Evolutionary conservation across 129 eudicot species (phyloP).

Genomic region (Helianthus tuberosus): DNA sequence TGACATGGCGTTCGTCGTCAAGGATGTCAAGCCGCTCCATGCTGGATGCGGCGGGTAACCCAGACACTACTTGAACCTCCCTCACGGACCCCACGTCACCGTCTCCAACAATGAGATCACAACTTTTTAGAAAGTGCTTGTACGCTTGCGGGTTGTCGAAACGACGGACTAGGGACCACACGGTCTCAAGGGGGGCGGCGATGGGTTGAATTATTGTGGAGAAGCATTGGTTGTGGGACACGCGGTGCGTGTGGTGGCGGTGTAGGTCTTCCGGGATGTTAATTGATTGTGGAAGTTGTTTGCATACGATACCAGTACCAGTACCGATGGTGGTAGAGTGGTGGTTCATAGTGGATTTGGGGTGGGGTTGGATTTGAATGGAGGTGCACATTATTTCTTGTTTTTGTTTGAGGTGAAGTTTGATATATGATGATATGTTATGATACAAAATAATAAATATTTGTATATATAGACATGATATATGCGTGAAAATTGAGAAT

Average conservation of each 20-base stretch:
- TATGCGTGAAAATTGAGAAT: slow-evolving; percentile 23
- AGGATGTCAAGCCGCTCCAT: slow-evolving; percentile 79
- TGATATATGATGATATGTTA: no score
- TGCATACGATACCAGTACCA: not conserved
- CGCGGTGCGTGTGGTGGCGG: slow-evolving; percentile 67
- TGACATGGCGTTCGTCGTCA: slow-evolving; percentile 73
- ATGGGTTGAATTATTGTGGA: slow-evolving; percentile 60
- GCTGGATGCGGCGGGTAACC: slow-evolving; percentile 77
- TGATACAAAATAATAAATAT: no score
- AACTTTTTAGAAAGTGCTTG: slow-evolving; percentile 77
- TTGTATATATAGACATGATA: not conserved
- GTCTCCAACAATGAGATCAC: slow-evolving; percentile 67
- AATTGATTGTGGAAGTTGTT: slow-evolving; percentile 33
- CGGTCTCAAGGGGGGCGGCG: slow-evolving; percentile 61
- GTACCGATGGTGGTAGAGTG: slow-evolving; percentile 16
- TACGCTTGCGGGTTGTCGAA: slow-evolving; percentile 79
- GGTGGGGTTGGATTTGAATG: slow-evolving; percentile 44
- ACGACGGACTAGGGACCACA: slow-evolving; percentile 76
- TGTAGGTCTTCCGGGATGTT: slow-evolving; percentile 45
- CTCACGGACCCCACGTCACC: slow-evolving; percentile 76
- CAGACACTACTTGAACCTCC: slow-evolving; percentile 79
- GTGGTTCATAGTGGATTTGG: slow-evolving; percentile 25
- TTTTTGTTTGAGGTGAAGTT: not conserved
- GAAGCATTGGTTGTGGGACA: slow-evolving; percentile 63
- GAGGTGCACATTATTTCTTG: slow-evolving; percentile 31